These are phyloP conservation scores for Hypomyces perniciosus DNA, from an alignment of 2,329 filamentous ascomycete species.

Conservation along the genomic window DNA sequence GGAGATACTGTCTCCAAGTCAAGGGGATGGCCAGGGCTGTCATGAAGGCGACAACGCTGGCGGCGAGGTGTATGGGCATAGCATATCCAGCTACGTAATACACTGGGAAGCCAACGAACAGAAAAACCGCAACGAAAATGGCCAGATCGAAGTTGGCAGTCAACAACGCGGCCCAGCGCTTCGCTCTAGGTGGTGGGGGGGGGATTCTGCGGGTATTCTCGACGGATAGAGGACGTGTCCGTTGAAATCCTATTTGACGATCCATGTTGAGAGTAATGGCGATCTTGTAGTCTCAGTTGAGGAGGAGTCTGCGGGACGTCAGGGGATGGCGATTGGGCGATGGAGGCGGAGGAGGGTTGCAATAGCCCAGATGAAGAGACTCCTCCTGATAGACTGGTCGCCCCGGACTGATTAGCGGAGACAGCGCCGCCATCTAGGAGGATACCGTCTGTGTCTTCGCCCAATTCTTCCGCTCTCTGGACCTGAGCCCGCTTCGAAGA, in stretches of 20 bases:
- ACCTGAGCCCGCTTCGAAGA: conserved; percentile 40
- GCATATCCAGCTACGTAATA: conserved; percentile 49
- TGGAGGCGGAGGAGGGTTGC: neutral
- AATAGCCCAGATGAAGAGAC: neutral
- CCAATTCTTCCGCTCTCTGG: conserved; percentile 45
- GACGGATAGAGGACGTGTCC: neutral
- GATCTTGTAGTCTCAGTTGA: conserved; percentile 15
- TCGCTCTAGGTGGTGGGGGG: conserved; percentile 39
- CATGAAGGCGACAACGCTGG: conserved; percentile 49
- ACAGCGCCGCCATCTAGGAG: conserved; percentile 29
- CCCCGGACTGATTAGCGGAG: neutral
- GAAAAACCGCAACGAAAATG: conserved; percentile 39
- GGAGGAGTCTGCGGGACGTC: conserved; percentile 19
- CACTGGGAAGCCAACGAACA: conserved; percentile 37
- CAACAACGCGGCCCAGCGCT: conserved; percentile 44
- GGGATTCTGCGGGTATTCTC: conserved; percentile 30
- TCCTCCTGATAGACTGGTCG: neutral
- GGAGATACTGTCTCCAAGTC: conserved; percentile 45
- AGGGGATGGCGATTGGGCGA: conserved; percentile 9
- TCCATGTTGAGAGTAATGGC: neutral
- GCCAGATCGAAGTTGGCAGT: conserved; percentile 40
- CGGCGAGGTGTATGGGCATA: conserved; percentile 39
- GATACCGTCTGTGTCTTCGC: conserved; percentile 35
- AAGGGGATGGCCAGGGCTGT: conserved; percentile 42
- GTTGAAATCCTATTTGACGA: neutral